These are phyloP conservation scores for Sutorius eximius DNA, from an alignment of 1,284 basidiomycete genomes.

Conservation along the genomic window DNA sequence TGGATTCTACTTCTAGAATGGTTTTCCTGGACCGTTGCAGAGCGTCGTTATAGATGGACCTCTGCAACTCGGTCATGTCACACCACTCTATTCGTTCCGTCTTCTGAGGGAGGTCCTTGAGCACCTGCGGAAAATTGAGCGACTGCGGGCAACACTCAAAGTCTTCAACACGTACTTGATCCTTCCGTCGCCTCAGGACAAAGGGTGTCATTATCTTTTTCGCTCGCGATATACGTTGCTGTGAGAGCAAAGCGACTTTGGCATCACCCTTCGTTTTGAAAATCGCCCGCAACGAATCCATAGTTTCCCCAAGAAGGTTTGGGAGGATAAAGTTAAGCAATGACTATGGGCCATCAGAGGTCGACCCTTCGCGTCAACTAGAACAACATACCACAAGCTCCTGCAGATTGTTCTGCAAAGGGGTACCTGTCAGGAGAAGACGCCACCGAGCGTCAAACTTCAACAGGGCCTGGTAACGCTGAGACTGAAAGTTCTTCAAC, in stretches of 20 bases:
- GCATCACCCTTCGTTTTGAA: conserved; percentile 95
- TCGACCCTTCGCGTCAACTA: neutral
- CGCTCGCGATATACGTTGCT: conserved; percentile 89
- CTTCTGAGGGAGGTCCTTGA: conserved; percentile 91
- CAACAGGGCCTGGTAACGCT: conserved; percentile 89
- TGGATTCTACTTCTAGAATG: conserved; percentile 56
- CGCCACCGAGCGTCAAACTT: conserved; percentile 88
- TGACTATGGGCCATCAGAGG: conserved; percentile 55
- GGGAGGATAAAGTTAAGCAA: conserved; percentile 98
- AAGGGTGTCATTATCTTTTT: conserved; percentile 99
- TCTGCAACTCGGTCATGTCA: conserved; percentile 85
- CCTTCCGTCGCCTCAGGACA: conserved; percentile 92
- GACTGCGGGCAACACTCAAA: neutral
- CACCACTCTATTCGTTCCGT: conserved; percentile 93
- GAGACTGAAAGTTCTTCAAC: conserved; percentile 95
- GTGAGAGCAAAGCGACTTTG: conserved; percentile 82
- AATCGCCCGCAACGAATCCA: conserved; percentile 84
- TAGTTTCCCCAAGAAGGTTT: conserved; percentile 77
- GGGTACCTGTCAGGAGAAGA: conserved; percentile 92
- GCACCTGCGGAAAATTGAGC: conserved; percentile 56
- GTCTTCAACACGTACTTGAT: conserved; percentile 55
- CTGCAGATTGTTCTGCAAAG: conserved; percentile 89
- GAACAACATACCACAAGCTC: conserved; percentile 81
- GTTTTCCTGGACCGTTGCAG: conserved; percentile 84
- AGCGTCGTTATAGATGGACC: conserved; percentile 83